Evolutionary conservation across 345 rosid genomes (phyloP), one percentile per base, ranked within the genome.

Genomic region (Lepidium aucheri): DNA sequence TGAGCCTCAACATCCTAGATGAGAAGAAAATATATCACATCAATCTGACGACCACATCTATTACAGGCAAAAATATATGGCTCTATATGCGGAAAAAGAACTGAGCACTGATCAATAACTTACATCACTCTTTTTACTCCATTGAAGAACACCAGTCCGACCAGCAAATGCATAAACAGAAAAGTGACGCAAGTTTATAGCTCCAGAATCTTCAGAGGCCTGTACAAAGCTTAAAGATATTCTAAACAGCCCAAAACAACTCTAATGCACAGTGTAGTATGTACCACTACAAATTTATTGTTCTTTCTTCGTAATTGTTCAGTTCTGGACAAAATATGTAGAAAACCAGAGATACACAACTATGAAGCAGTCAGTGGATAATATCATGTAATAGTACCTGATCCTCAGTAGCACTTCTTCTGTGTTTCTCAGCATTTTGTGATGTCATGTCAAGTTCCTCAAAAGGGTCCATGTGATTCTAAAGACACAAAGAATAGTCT

Each of bases 41-140:
- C 49, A 65, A 57, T 47, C 11, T 34, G 62, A 66, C 54, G 16
- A 26, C 49, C 24, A 44, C 47, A 18, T 33, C 17, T 53, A 62
- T 15, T 17, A 60, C 33, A 65, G 66, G 33, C 60, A 38, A 26
- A 35, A n/a, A 40, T 42, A 28, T 13, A 43, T 26, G 30, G 63
- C 17, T 47, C n/a, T 32, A 53, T 7, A 52, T 30, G 5, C 16
- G 33, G 26, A 24, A 24, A 42, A 69, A 33, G n/a, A 63, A 47
- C 22, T 38, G 52, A 41, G 38, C 52, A 43, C 2, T 58, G 40
- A 24, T 20, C 28, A 61, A 70, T 39, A 49, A 67, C 57, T 46
- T 51, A 95, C 97, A 86, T 95, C 97, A 79, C 80, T 95, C 82
- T 86, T 91, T 77, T 90, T 89, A 43, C 82, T 89, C 99, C 99